Evolutionary conservation across 805 yeast genomes (phyloP).

Genomic region (Metschnikowia similis): DNA sequence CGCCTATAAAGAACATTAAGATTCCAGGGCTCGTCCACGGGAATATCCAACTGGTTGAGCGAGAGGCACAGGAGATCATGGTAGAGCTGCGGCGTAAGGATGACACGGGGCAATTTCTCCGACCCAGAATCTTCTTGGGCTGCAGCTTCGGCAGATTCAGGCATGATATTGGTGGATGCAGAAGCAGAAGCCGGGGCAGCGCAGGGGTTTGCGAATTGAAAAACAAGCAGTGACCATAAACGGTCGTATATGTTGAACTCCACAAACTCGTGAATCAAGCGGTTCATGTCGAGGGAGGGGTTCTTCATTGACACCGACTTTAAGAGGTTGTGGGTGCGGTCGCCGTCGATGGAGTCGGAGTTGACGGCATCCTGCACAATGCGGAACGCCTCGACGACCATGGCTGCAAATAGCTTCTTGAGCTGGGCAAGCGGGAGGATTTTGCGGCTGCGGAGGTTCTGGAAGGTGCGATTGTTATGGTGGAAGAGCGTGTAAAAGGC

Average conservation of each 20-base stretch:
- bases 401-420: slow-evolving; percentile 26
- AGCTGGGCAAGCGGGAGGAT: slow-evolving; percentile 24
- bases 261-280: slow-evolving; percentile 62
- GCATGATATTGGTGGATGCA: background rate
- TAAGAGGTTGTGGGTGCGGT: slow-evolving; percentile 29
- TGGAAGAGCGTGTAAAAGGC: slow-evolving; percentile 37
- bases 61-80: slow-evolving; percentile 37
- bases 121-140: background rate
- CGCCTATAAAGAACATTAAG: slow-evolving; percentile 33
- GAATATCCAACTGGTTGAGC: slow-evolving; percentile 49
- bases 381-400: slow-evolving; percentile 32
- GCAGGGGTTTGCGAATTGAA: slow-evolving; percentile 25
- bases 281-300: slow-evolving; percentile 45
- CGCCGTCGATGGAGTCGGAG: slow-evolving; percentile 31
- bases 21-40: slow-evolving; percentile 37
- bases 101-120: background rate
- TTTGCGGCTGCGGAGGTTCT: slow-evolving; percentile 25
- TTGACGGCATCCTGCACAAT: slow-evolving; percentile 39
- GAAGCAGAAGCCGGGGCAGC: background rate
- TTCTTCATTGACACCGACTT: slow-evolving; percentile 27
- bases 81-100: slow-evolving; percentile 30
- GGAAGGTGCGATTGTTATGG: slow-evolving; percentile 34
- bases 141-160: background rate
- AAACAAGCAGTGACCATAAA: slow-evolving; percentile 51
- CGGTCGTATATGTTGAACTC: slow-evolving; percentile 65